Conservation (phyloP, 441 rosid species). For the Dalechampia spathulata region DNA sequence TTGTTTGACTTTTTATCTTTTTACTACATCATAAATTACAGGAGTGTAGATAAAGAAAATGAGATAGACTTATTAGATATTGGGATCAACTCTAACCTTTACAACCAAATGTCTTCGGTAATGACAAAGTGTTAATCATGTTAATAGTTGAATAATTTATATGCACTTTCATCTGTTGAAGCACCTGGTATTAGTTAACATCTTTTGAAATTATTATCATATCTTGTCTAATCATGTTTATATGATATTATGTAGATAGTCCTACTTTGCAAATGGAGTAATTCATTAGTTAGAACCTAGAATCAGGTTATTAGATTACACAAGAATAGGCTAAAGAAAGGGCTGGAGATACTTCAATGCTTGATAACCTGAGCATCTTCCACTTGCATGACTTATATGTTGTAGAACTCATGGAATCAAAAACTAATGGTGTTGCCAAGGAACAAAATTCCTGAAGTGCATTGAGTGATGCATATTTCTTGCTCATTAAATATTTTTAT, state of each 20-base stretch:
- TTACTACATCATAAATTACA: conserved; percentile 15
- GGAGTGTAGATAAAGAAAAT: conserved; percentile 27
- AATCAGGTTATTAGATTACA: conserved; percentile 61
- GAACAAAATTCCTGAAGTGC: conserved; percentile 36
- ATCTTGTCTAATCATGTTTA: conserved; percentile 11
- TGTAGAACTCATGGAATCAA: conserved; percentile 22
- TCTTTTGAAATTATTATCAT: conserved; percentile 8
- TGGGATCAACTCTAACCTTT: conserved; percentile 16
- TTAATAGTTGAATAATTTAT: conserved; percentile 13
- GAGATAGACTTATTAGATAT: conserved; percentile 23
- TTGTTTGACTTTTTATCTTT: not conserved
- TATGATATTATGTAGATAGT: conserved; percentile 34
- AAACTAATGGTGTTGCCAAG: conserved; percentile 34
- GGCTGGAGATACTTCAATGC: conserved; percentile 45
- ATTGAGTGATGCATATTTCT: conserved; percentile 36
- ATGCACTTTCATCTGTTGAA: conserved; percentile 6
- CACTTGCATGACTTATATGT: conserved; percentile 42
- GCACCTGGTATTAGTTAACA: too few relatives aligned
- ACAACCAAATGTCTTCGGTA: conserved; percentile 53
- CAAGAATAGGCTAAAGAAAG: conserved; percentile 66
- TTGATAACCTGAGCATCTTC: conserved; percentile 53
- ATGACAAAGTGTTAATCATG: conserved; percentile 9
- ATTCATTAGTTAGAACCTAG: conserved; percentile 54
- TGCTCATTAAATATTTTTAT: conserved; percentile 44
- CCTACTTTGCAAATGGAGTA: conserved; percentile 59